A percentile compares a stretch with the other conserved stretches of the same genome.
Conservation (phyloP, 2,329 filamentous ascomycete species). For the Venturia nashicola region DNA sequence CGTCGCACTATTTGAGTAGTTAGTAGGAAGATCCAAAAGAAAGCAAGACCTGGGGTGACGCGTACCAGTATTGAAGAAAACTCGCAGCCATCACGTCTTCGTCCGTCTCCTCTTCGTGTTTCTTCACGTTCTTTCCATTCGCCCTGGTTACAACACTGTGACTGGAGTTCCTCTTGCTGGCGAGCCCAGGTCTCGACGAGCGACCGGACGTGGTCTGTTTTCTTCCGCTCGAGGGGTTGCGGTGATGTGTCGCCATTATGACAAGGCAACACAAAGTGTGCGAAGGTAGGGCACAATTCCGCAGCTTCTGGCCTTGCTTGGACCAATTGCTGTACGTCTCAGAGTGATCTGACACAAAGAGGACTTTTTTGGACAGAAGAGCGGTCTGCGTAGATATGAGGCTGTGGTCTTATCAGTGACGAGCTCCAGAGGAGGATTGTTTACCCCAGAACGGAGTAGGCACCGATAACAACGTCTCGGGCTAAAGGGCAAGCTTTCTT, state of each 20-base stretch:
- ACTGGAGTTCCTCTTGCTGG: slow-evolving; percentile 4
- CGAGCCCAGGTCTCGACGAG: slow-evolving; percentile 5
- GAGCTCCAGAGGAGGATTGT: not conserved
- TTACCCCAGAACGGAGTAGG: not conserved
- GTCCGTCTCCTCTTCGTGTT: slow-evolving; percentile 24
- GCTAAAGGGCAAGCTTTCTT: not conserved
- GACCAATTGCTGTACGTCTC: not conserved
- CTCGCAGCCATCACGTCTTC: slow-evolving; percentile 38
- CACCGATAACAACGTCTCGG: not conserved
- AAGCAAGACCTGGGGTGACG: not conserved
- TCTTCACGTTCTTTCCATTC: slow-evolving; percentile 13
- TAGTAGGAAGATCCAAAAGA: slow-evolving; percentile 3
- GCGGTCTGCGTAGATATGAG: not conserved
- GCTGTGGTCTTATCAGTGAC: slow-evolving; percentile 1
- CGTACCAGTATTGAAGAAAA: slow-evolving; percentile 42
- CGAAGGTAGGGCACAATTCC: not conserved
- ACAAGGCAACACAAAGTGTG: not conserved
- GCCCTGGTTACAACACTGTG: not conserved
- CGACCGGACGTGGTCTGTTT: slow-evolving; percentile 1
- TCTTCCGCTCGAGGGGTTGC: not conserved
- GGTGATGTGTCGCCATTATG: slow-evolving; percentile 8
- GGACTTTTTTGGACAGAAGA: not conserved
- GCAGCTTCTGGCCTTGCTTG: not conserved
- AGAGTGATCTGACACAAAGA: not conserved
- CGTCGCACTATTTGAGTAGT: slow-evolving; percentile 36